A percentile compares a stretch with the other conserved stretches of the same genome.
phyloP scores from a whole-genome alignment of 495 filamentous ascomycete species.

The Paragyromitra xinjiangensis region DNA sequence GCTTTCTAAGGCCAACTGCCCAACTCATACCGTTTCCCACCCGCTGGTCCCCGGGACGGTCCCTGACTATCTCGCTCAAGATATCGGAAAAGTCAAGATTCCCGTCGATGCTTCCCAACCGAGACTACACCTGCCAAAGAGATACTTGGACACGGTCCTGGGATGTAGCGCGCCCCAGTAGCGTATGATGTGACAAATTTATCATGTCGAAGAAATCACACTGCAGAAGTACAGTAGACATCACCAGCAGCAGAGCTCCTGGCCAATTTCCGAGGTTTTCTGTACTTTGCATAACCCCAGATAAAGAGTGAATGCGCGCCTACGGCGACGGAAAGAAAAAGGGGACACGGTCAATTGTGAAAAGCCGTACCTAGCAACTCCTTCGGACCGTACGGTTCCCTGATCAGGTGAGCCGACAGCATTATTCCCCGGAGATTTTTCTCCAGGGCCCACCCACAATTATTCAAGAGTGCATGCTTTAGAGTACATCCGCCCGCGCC shows the following conservation, averaged over 20 bases:
- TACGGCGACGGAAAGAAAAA: background rate
- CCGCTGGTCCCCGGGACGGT: conserved; percentile 29
- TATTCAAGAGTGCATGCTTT: background rate
- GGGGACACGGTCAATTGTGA: conserved; percentile 16
- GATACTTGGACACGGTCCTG: conserved; percentile 16
- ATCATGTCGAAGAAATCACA: conserved; percentile 40
- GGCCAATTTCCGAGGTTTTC: conserved; percentile 30
- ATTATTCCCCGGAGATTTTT: conserved; percentile 38
- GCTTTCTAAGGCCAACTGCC: conserved; percentile 16
- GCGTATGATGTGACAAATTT: conserved; percentile 34
- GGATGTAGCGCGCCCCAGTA: conserved; percentile 27
- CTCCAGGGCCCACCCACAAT: conserved; percentile 22
- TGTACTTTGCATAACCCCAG: conserved; percentile 21
- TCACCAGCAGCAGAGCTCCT: conserved; percentile 30
- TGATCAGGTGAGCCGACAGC: conserved; percentile 15
- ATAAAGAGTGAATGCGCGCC: conserved; percentile 18
- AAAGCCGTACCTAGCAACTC: conserved; percentile 13
- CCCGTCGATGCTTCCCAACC: conserved; percentile 23
- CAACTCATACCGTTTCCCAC: conserved; percentile 7
- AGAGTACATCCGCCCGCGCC: background rate
- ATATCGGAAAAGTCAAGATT: conserved; percentile 10
- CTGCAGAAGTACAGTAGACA: conserved; percentile 37
- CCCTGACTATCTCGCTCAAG: conserved; percentile 28
- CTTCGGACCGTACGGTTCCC: conserved; percentile 23
- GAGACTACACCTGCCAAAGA: conserved; percentile 25